Base-by-base conservation (phyloP, 768 basidiomycete genomes). In the Leccinum aurantiacum region DNA sequence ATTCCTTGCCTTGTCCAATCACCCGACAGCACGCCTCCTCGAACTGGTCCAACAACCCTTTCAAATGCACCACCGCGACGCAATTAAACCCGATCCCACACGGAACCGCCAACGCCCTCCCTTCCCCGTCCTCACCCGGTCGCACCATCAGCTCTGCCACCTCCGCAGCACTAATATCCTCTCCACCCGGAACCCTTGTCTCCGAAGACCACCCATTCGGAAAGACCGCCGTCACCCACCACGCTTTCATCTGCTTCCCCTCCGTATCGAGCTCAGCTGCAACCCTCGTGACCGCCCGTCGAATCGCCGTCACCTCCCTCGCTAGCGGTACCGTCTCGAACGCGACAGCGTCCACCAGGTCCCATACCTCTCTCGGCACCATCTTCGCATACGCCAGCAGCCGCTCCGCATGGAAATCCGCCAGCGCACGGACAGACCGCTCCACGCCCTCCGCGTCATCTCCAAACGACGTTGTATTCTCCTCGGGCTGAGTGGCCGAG, bases 271-370 rank as follows among this genome's bases (percentile, higher is more conserved):
- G 60, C 13, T 62, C 53, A 2, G 60, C 56, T 2, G 70, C 57
- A 13, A 89, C 74, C 5, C 54, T 50, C 2, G 65, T 67, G 65
- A 94, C 80, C 3, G 90, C 89, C 11, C 73, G 74, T 53, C 89
- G 76, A 62, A 93, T 86, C 14, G 88, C 89, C 22, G 69, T 70
- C 4, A 89, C 78, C 70, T 93, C 92, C 37, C 85, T 75, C 8
- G 80, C 67, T 3, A 91, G 76, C 0, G 91, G 89, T 4, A 93
- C 75, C 0, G 90, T 93, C 77, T 93, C 92, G 69, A 93, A 93
- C 11, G 87, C 88, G 53, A 93, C 63, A 60, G 78, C 81, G 57
- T 89, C 85, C 56, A 93, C 74, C 11, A 68, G 67, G 38, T 69
- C 62, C 89, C 90, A 93, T 1, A 76, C 71, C 29, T 76, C 74